A percentile compares a stretch with the other conserved stretches of the same genome.
Evolutionary conservation across 2,329 filamentous ascomycete species (phyloP).

Genomic region (Penicillium griseofulvum): DNA sequence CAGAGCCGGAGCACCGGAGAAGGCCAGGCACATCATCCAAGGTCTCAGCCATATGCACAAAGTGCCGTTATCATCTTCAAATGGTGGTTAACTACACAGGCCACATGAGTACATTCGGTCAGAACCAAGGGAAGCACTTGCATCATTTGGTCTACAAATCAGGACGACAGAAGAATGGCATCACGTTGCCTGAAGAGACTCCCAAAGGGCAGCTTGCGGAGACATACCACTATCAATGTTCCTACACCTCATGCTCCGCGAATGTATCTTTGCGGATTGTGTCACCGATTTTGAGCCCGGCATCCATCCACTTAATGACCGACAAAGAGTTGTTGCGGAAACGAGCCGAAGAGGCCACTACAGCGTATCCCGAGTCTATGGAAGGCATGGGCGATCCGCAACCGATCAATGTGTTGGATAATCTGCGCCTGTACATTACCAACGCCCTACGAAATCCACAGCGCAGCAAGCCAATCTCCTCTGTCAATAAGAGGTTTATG

Average conservation of each 20-base stretch:
- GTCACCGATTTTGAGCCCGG: conserved; percentile 51
- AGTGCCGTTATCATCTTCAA: conserved; percentile 62
- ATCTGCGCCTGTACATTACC: conserved; percentile 58
- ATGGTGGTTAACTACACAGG: conserved; percentile 54
- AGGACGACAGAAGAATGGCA: conserved; percentile 30
- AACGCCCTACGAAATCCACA: conserved; percentile 55
- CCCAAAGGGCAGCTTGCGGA: conserved; percentile 40
- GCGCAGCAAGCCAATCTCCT: conserved; percentile 55
- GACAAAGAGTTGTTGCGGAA: conserved; percentile 52
- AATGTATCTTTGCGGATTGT: conserved; percentile 53
- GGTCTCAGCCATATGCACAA: conserved; percentile 60
- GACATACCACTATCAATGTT: conserved; percentile 57
- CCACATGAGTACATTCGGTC: conserved; percentile 45
- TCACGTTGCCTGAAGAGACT: conserved; percentile 21
- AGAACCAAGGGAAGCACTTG: conserved; percentile 51
- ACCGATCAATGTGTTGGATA: conserved; percentile 55
- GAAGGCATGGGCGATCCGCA: conserved; percentile 52
- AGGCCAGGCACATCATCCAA: conserved; percentile 51
- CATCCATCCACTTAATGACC: conserved; percentile 53
- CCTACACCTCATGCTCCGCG: conserved; percentile 56
- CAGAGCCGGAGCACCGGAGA: conserved; percentile 40
- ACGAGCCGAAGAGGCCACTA: conserved; percentile 54
- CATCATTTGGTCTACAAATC: conserved; percentile 59
- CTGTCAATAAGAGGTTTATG: conserved; percentile 63
- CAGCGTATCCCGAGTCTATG: conserved; percentile 52